Evolutionary conservation across 441 rosid genomes (phyloP), one percentile per base, ranked within the genome.

Genomic region (Erysimum cheiri): DNA sequence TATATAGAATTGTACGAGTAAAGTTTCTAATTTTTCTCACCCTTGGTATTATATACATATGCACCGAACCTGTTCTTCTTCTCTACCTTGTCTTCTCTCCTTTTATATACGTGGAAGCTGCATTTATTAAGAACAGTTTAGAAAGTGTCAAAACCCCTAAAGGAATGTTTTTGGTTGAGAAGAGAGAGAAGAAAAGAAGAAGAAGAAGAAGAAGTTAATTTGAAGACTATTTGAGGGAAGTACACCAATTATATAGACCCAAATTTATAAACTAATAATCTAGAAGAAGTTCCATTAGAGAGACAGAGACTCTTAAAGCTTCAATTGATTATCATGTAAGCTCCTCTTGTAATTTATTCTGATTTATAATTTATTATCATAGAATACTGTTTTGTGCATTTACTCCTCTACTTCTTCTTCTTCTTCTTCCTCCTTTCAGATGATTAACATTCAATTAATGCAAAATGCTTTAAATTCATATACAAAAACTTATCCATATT

Each of bases 281-380:
- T 4, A 28, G 33, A 49, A 48, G 48, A 47, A 49, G 33, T 49
- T 63, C 80, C 77, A 76, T 61, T 46, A 81, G 82, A 90, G 89
- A 85, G 83, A 81, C 75, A 90, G 89, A 85, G 83, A 81, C 75
- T 75, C 80, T 78, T 37, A 74, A 80, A 84, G 85, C 85, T 79
- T 82, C 84, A 61, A 74, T 80, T 64, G 75, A 83, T 78, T 56
- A 83, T 67, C 77, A 66, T 63, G 96, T 90, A 90, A 80, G 93
- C 70, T 62, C 4, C 36, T 52, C 46, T 52, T 60, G 4, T 52
- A 2, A 3, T 40, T 14, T 58, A 3, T 46, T 22, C 13, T 53
- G 17, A 48, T 12, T 43, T 1, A 11, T 4, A 40, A 70, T 46
- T 71, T 19, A 4, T 33, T 60, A 31, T 68, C 62, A 41, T 41